Conservation (phyloP, 2,329 filamentous ascomycete species). For the Penicillium sp. region DNA sequence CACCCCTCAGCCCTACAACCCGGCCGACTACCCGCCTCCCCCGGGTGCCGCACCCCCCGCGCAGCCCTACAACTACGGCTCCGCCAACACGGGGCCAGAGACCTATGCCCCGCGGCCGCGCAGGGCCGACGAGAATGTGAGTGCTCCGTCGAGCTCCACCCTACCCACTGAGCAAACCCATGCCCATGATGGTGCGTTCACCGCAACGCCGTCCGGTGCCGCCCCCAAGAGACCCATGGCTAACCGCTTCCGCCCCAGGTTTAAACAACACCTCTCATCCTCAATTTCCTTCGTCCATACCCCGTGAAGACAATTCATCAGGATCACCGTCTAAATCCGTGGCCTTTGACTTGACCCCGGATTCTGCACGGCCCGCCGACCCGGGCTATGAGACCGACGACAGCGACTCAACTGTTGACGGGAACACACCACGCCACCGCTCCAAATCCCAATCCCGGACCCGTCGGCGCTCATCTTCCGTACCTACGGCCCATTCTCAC, state of each 20-base stretch:
- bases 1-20: constrained; percentile 40
- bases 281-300: constrained; percentile 6
- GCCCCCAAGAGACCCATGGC: neutral
- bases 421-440: constrained; percentile 27
- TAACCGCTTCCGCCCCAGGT: constrained; percentile 18
- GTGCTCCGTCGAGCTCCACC: constrained; percentile 44
- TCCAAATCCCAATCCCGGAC: constrained; percentile 24
- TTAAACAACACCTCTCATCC: constrained; percentile 25
- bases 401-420: constrained; percentile 42
- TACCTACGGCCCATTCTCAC: constrained; percentile 16
- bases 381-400: constrained; percentile 50
- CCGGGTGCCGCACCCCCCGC: constrained; percentile 43
- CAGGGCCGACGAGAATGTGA: constrained; percentile 56
- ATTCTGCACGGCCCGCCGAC: constrained; percentile 22
- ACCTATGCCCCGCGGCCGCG: constrained; percentile 45
- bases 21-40: constrained; percentile 48
- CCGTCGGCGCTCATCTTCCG: constrained; percentile 31
- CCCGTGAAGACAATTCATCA: constrained; percentile 31
- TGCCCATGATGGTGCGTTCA: constrained; percentile 49
- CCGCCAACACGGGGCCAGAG: constrained; percentile 39
- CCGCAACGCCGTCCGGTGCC: constrained; percentile 17
- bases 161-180: constrained; percentile 42
- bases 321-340: constrained; percentile 37
- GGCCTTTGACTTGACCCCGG: constrained; percentile 35
- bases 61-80: constrained; percentile 45